Base-by-base conservation (phyloP, 75 land plant species). In the Azolla pinnata region DNA sequence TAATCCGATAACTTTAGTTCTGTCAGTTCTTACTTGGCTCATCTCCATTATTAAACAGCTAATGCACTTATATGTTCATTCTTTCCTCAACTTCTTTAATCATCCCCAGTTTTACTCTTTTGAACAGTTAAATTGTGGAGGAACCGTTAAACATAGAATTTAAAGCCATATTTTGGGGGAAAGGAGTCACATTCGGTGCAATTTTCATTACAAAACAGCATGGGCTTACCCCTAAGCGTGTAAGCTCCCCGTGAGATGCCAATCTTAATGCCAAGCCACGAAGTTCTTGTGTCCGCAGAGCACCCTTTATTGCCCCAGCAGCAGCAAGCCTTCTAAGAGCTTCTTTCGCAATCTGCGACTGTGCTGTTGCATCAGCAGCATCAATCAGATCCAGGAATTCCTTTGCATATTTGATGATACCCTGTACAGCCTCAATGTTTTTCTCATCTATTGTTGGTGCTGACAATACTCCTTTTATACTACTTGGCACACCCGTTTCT, bases 281-380 rank as follows among this genome's bases (percentile, higher is more conserved):
- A 62, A 95, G 66, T 54, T 77, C 84, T 31, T 79, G 68, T 49
- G 81, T 76, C 12, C 75, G 77, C 54, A 95, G 69, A 27, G 96
- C 90, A 49, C 96, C 99, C 60, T 89, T 93, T 25, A 86, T 83
- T 40, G 96, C 70, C 18, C 85, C 96, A 49, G 96, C 90, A 61
- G 87, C 87, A 47, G 99, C 96, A 69, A 95, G 64, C 59, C 88
- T 81, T 64, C 77, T 89, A n/a, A 89, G 79, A 66, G 84, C 96
- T 53, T 85, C 87, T 5, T 79, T 72, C 64, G 99, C 90, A 64
- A 95, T 89, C 31, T 95, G 89, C 61, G 76, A 56, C 56, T 95
- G 99, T 31, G 67, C 99, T 62, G 99, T 89, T 51, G 99, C 99
- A 78, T 95, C 99, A 34, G 99, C 99, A 64, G 99, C 98, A 81